These are phyloP conservation scores for Withania somnifera DNA, from an alignment of 305 asterid genomes.

Conservation along the genomic window DNA sequence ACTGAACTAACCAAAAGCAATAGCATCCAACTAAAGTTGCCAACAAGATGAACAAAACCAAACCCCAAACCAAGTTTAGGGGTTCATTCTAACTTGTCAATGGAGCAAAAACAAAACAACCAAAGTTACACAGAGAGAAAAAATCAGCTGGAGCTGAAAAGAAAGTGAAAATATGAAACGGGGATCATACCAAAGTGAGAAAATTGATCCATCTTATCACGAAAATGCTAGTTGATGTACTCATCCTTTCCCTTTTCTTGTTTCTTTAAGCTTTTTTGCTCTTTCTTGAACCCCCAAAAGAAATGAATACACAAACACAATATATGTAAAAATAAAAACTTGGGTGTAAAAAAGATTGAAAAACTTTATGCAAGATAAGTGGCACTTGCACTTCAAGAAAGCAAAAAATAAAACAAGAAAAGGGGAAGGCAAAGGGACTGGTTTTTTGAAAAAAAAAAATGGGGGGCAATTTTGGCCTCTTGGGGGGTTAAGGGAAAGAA, in stretches of 20 bases:
- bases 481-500: not conserved
- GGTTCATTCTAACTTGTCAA: too few relatives aligned
- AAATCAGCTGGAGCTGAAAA: not conserved
- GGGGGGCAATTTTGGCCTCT: not conserved
- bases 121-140: not conserved
- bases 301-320: not conserved
- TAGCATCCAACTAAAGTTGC: not conserved
- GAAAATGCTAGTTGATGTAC: slow-evolving; percentile 68
- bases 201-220: slow-evolving; percentile 82
- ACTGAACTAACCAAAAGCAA: not conserved
- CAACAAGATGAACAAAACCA: not conserved
- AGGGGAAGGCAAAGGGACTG: not conserved
- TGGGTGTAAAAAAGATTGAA: not conserved
- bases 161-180: slow-evolving; percentile 13
- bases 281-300: slow-evolving; percentile 8
- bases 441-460: not conserved
- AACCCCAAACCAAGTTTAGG: too few relatives aligned
- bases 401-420: slow-evolving; percentile 13
- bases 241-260: slow-evolving; percentile 22
- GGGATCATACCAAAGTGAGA: slow-evolving; percentile 52
- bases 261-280: not conserved
- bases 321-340: not conserved
- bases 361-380: slow-evolving; percentile 6
- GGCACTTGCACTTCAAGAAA: slow-evolving; percentile 26
- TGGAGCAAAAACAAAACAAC: not conserved